phyloP scores from a whole-genome alignment of 2,329 filamentous ascomycete species.

The Fusarium equiseti region DNA sequence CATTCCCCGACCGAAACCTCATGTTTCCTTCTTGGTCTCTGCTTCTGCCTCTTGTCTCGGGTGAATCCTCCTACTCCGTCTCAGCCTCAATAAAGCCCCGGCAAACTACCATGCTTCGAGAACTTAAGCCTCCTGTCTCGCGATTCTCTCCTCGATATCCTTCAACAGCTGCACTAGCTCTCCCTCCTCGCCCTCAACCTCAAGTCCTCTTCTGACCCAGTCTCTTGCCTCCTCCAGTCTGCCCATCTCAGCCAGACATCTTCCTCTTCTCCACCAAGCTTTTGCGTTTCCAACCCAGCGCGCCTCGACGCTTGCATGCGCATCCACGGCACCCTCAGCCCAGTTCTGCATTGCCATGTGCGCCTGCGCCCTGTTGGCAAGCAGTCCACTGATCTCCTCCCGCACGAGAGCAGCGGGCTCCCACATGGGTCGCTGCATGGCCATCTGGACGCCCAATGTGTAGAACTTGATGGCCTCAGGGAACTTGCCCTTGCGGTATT shows the following conservation, averaged over 20 bases:
- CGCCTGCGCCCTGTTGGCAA: constrained; percentile 90
- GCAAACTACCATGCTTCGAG: background rate
- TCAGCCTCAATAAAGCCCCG: constrained; percentile 3
- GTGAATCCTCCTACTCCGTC: background rate
- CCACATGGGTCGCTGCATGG: constrained; percentile 83
- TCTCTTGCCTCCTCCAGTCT: constrained; percentile 82
- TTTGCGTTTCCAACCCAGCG: constrained; percentile 90
- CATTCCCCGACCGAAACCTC: constrained; percentile 20
- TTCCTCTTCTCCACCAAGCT: constrained; percentile 91
- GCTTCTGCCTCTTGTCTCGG: constrained; percentile 21
- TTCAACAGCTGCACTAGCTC: constrained; percentile 73
- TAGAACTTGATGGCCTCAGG: constrained; percentile 84
- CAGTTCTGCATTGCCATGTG: constrained; percentile 85
- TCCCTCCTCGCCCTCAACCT: constrained; percentile 81
- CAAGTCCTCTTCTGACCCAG: constrained; percentile 81
- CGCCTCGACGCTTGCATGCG: constrained; percentile 87
- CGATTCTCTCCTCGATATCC: constrained; percentile 67
- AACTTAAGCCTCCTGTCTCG: constrained; percentile 52
- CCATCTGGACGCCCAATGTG: constrained; percentile 90
- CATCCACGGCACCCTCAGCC: constrained; percentile 89
- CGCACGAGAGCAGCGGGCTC: constrained; percentile 85
- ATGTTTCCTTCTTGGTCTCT: background rate
- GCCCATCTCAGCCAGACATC: constrained; percentile 92
- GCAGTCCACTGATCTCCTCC: constrained; percentile 84
- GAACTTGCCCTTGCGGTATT: constrained; percentile 82